Evolutionary conservation across 2,329 filamentous ascomycete genomes (phyloP).

Genomic region (Ceratocystis diversiconidia): DNA sequence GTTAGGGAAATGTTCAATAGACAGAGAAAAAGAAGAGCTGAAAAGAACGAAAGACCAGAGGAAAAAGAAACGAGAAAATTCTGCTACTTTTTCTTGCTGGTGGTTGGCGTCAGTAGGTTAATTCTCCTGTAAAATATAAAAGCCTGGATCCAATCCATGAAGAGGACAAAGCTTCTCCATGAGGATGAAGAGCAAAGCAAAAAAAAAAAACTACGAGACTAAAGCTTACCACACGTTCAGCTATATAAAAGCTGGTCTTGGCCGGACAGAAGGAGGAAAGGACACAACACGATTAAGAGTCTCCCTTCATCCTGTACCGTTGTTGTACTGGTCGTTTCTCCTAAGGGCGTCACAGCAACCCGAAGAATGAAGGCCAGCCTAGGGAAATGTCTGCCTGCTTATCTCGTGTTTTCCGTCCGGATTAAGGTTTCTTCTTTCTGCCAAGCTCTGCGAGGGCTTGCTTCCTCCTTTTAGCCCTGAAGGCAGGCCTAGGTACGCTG

Average conservation of each 20-base stretch:
- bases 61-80: neutral
- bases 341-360: neutral
- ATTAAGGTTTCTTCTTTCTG: neutral
- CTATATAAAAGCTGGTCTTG: neutral
- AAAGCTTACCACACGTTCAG: neutral
- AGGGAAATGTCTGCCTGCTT: neutral
- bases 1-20: too few relatives aligned
- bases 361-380: neutral
- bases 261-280: neutral
- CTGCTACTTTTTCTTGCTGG: neutral
- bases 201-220: neutral
- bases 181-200: neutral
- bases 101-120: constrained; percentile 1
- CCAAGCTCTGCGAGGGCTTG: neutral
- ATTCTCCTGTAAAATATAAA: neutral
- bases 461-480: neutral
- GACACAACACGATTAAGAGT: neutral
- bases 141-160: neutral
- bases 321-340: neutral
- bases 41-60: neutral
- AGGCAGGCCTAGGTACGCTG: neutral
- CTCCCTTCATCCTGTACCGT: neutral
- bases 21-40: neutral
- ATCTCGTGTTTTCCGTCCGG: neutral
- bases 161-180: neutral